Evolutionary conservation across 371 early-diverging fungal genomes (phyloP).

Genomic region (Zopfochytrium polystomum): DNA sequence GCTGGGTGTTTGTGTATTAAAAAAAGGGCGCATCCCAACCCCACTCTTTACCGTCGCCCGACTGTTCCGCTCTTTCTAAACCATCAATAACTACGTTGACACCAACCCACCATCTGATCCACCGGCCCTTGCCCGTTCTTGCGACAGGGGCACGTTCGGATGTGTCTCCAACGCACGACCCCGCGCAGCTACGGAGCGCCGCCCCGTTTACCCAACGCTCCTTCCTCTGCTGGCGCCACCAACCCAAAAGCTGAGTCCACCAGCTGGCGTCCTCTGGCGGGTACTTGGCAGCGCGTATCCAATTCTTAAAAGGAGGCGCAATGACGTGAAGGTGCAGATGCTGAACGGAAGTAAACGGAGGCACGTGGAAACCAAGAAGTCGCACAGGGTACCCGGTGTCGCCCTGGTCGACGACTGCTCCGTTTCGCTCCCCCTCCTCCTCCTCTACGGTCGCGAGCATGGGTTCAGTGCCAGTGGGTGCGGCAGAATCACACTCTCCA

Average conservation of each 20-base stretch:
- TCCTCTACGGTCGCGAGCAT: too few species aligned
- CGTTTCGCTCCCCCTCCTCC: too few species aligned
- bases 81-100: conserved; percentile 17
- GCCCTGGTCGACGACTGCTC: too few species aligned
- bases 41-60: conserved; percentile 16
- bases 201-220: not conserved
- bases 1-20: too few species aligned
- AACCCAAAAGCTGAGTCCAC: conserved; percentile 19
- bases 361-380: conserved; percentile 65
- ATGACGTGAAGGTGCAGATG: conserved; percentile 64
- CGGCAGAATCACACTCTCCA: too few species aligned
- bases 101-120: conserved; percentile 33
- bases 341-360: conserved; percentile 59
- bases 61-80: conserved; percentile 21
- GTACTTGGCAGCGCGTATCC: conserved; percentile 33
- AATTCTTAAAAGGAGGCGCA: conserved; percentile 49
- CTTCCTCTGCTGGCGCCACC: not conserved
- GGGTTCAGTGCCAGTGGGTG: too few species aligned
- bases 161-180: conserved; percentile 3
- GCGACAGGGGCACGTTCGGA: not conserved
- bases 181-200: too few species aligned
- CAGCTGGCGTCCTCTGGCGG: conserved; percentile 13
- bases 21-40: conserved; percentile 14
- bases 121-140: conserved; percentile 8
- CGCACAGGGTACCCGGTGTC: conserved; percentile 22